Conservation (phyloP, 352 stramenopile genomes). For the Pythium oligandrum region DNA sequence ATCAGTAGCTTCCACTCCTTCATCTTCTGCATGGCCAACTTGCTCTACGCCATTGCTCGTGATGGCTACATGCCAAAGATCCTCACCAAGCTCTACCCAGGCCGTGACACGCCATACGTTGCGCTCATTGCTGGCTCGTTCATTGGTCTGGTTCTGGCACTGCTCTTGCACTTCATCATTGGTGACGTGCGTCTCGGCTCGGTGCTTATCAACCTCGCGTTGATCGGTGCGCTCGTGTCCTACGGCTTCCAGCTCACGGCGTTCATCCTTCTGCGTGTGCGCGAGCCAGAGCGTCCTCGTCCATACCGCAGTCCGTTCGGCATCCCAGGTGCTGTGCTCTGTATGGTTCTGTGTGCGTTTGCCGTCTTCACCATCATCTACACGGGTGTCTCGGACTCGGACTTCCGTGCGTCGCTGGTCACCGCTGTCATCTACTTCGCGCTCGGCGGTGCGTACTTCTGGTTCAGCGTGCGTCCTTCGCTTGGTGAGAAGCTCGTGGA, state of each 20-base stretch:
- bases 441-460: constrained; percentile 40
- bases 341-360: constrained; percentile 36
- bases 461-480: constrained; percentile 5
- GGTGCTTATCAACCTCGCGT: constrained; percentile 63
- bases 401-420: constrained; percentile 59
- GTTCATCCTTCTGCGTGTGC: constrained; percentile 52
- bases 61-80: constrained; percentile 52
- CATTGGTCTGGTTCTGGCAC: constrained; percentile 34
- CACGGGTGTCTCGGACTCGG: constrained; percentile 39
- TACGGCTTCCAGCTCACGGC: constrained; percentile 61
- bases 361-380: constrained; percentile 62
- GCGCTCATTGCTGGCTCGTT: constrained; percentile 37
- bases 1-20: constrained; percentile 65
- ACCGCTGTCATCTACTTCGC: constrained; percentile 41
- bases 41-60: constrained; percentile 60
- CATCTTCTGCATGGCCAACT: constrained; percentile 61
- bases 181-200: constrained; percentile 48
- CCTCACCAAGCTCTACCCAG: constrained; percentile 46
- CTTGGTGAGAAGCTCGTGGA: constrained; percentile 10
- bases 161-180: constrained; percentile 55
- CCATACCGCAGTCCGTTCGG: constrained; percentile 59
- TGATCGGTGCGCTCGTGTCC: constrained; percentile 55
- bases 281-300: constrained; percentile 39
- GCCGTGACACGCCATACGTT: constrained; percentile 32
- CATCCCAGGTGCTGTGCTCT: constrained; percentile 40